Evolutionary conservation across 2,329 filamentous ascomycete genomes (phyloP), one percentile per base, ranked within the genome.

Genomic region (Furcasterigmium sp.): DNA sequence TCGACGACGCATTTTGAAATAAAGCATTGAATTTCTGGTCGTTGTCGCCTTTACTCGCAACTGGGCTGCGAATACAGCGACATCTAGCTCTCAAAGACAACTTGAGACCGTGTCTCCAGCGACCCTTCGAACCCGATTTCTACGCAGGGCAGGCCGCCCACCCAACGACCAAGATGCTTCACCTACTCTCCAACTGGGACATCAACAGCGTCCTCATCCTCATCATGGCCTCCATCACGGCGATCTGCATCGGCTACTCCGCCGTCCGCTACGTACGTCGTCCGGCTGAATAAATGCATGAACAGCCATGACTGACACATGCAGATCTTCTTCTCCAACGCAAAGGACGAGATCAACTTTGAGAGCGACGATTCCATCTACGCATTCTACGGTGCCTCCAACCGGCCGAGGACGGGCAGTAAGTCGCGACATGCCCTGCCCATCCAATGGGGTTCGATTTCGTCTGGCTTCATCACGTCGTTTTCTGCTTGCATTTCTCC

Each of bases 311-410:
- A 17, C 26, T 23, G 14, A 34, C 37, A 28, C 10, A 5, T 15
- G 8, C 21, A 51, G 48, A 47, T 51, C 8, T 34, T 49, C 23
- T 45, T 43, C 32, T 43, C 46, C 13, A 39, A 41, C 11, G 44
- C 35, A 15, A 37, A 18, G 35, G 46, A 45, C 17, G 46, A 49
- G 21, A 19, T 23, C 3, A 45, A 47, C 5, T 19, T 41, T 13
- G 48, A 45, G 3, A 44, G 45, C 17, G 48, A 49, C n/a, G 48
- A 46, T 30, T 42, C 46, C 8, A 51, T 47, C 1, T 51, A 51
- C 8, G 48, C 48, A 0, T 51, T 51, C 26, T 51, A 51, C 30
- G 48, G 39, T 9, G 29, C 32, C 7, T 30, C 39, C 15, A 49
- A 42, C 41, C 39, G 46, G 25, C 46, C 39, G 21, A 44, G 46